Evolutionary conservation across 2,329 filamentous ascomycete genomes (phyloP), one percentile per base, ranked within the genome.

Genomic region (Apiospora malaysiana): DNA sequence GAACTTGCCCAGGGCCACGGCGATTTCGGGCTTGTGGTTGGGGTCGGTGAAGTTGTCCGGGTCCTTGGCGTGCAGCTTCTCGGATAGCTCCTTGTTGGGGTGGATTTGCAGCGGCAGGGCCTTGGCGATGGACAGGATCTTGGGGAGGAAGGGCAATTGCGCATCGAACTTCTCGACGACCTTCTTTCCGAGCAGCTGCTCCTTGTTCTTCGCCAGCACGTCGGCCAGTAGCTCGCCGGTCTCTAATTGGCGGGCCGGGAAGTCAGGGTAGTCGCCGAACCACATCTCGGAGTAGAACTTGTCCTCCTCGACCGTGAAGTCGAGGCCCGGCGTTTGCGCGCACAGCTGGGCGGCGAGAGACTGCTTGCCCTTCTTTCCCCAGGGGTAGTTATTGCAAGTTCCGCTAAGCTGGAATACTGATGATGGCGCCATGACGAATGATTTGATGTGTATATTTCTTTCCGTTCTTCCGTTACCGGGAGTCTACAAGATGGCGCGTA

Each of bases 1-100:
- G 75, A 95, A 94, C 27, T 89, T 87, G 16, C 87, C 85, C 0
- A 94, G 81, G 0, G 92, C 92, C 1, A 95, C 83, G 0, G 92
- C 92, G 69, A 95, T 94, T 78, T 95, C 92, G 1, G 93, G 92
- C 81, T 94, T 94, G 83, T 94, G 92, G 79, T 94, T 94, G 2
- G 87, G 82, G 74, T 95, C 92, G 1, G 88, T 88, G 79, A 92
- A 94, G 71, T 89, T 87, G 2, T 88, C 80, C 0, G 92, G 91
- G 69, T 93, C 85, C 73, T 89, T 79, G 69, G 86, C 78, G 81
- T 94, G 91, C 2, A 94, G 85, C 75, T 90, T 85, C 10, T 85
- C 81, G 0, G 92, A 88, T 1, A 94, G 85, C 0, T 87, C 83
- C 76, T 92, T 93, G 82, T 94, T 88, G 43, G 92, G 92, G 73